Evolutionary conservation across 345 rosid genomes (phyloP).

Genomic region (Erodium maritimum): DNA sequence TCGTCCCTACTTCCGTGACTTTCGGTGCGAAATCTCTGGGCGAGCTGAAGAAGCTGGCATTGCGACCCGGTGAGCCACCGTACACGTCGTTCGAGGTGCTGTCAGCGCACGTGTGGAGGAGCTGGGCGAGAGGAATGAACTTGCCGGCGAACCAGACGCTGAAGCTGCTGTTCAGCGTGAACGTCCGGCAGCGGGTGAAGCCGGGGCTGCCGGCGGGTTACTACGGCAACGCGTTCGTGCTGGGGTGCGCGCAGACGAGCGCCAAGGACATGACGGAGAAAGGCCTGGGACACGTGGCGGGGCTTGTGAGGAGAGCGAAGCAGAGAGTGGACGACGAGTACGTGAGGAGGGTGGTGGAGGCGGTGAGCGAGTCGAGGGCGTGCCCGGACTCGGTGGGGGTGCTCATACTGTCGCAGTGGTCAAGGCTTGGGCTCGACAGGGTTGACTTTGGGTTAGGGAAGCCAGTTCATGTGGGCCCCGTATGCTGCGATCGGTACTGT

Average conservation of each 20-base stretch:
- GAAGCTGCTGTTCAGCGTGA: slow-evolving; percentile 67
- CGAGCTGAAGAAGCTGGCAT: slow-evolving; percentile 45
- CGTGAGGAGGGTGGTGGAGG: slow-evolving; percentile 45
- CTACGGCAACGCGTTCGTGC: slow-evolving; percentile 80
- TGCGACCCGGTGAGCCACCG: slow-evolving; percentile 16
- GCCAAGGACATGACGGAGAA: slow-evolving; percentile 48
- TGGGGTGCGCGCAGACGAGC: slow-evolving; percentile 56
- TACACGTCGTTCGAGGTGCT: slow-evolving; percentile 68
- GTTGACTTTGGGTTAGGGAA: slow-evolving; percentile 71
- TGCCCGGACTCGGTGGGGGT: slow-evolving; percentile 67
- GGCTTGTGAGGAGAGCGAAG: slow-evolving; percentile 57
- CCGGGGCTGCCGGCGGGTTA: slow-evolving; percentile 62
- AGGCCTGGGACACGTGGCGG: slow-evolving; percentile 42
- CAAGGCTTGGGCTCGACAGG: slow-evolving; percentile 65
- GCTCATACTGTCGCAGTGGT: slow-evolving; percentile 74
- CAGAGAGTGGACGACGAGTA: slow-evolving; percentile 42
- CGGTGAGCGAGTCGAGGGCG: slow-evolving; percentile 40
- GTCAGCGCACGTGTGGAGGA: slow-evolving; percentile 75
- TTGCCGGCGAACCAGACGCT: slow-evolving; percentile 48
- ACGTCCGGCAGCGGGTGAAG: slow-evolving; percentile 52
- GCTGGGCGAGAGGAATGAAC: slow-evolving; percentile 69
- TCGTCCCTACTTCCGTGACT: slow-evolving; percentile 47
- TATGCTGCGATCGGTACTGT: slow-evolving; percentile 69
- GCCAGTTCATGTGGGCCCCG: slow-evolving; percentile 55
- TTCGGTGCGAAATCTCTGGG: slow-evolving; percentile 29